Evolutionary conservation across 805 yeast species (phyloP), one percentile per base, ranked within the genome.

Genomic region (Yamadazyma sp.): DNA sequence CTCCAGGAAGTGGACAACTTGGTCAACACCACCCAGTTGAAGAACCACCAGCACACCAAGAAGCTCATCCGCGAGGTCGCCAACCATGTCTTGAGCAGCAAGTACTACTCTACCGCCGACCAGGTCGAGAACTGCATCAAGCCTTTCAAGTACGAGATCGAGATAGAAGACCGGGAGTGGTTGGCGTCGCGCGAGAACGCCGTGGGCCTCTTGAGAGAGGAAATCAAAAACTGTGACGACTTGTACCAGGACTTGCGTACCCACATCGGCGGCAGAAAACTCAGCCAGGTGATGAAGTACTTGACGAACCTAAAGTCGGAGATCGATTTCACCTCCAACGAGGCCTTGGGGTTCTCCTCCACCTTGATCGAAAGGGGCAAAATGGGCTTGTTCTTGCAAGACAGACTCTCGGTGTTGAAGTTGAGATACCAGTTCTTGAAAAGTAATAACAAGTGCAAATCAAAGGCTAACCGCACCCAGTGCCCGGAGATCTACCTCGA

Each of bases 71-170:
- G 75, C 37, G 95, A 88, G 27, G 95, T 97, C 2, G 95, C 96
- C 0, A 73, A 77, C 21, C 69, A 80, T 16, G 95, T 93, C 5
- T 68, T 93, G 45, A 81, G 81, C 46, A 66, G 84, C 18, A 79
- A 91, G 47, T 93, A 76, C 57, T 86, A 81, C 47, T 82, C 95
- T 1, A 91, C 99, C 0, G 95, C 99, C 0, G 99, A 95, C 59
- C 99, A 93, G 59, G 98, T 93, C 5, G 99, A 93, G 54, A 93
- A 95, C 60, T 90, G 98, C 64, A 91, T 93, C 53, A 93, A 93
- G 59, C 99, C 99, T 2, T 93, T 84, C 67, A 93, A 93, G 64
- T 93, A 91, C 59, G 99, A 93, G 55, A 90, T 93, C 42, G 99
- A 93, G 54, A 78, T 93, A 33, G 98, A 93, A 55, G 95, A 90